These are phyloP conservation scores for Talaromyces nanjingensis DNA, from an alignment of 495 filamentous ascomycete genomes.

Conservation along the genomic window DNA sequence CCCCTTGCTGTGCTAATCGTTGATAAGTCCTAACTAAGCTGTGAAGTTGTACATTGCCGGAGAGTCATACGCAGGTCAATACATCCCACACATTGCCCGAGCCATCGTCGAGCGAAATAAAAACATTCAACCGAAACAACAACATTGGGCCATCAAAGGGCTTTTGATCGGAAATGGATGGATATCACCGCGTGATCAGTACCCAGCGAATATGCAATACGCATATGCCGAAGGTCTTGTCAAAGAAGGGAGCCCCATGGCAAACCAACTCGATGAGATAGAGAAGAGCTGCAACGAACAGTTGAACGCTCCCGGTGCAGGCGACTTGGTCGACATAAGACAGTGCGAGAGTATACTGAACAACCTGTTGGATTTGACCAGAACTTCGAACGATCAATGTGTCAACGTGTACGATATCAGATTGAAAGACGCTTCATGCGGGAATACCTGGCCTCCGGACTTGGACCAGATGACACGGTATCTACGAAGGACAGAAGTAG, in stretches of 20 bases:
- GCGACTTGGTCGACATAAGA: slow-evolving; percentile 55
- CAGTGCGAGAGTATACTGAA: slow-evolving; percentile 71
- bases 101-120: slow-evolving; percentile 80
- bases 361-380: slow-evolving; percentile 55
- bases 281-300: slow-evolving; percentile 56
- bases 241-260: slow-evolving; percentile 53
- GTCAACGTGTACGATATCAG: slow-evolving; percentile 95
- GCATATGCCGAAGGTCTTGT: slow-evolving; percentile 70
- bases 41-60: slow-evolving; percentile 82
- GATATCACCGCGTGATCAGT: slow-evolving; percentile 87
- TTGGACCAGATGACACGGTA: slow-evolving; percentile 70
- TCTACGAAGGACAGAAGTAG: slow-evolving; percentile 74
- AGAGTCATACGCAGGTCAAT: slow-evolving; percentile 94
- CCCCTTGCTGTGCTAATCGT: neutral
- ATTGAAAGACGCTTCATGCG: slow-evolving; percentile 68
- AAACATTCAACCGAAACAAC: slow-evolving; percentile 18
- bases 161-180: slow-evolving; percentile 95
- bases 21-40: neutral
- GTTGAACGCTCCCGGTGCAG: slow-evolving; percentile 44
- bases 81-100: slow-evolving; percentile 92
- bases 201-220: slow-evolving; percentile 77
- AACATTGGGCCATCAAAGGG: slow-evolving; percentile 72
- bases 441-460: slow-evolving; percentile 95
- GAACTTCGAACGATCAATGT: slow-evolving; percentile 52
- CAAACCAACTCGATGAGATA: slow-evolving; percentile 60